These are phyloP conservation scores for Aureobasidium leucospermi DNA, from an alignment of 2,329 filamentous ascomycete genomes.

Conservation along the genomic window DNA sequence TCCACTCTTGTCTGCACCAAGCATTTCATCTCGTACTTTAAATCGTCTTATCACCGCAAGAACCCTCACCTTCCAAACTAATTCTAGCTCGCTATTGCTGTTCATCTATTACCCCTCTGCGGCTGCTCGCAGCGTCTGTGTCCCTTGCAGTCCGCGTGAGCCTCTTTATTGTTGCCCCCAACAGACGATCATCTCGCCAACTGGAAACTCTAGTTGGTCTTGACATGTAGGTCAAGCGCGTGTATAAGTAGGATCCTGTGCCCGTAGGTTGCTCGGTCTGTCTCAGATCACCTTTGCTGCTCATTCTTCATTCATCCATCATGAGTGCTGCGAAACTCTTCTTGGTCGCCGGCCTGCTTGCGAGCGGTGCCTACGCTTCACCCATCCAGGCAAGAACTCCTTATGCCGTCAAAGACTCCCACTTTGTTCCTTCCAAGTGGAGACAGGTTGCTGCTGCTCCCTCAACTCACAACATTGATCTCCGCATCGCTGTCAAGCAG, in stretches of 20 bases:
- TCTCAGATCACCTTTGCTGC: neutral
- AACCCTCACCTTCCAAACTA: neutral
- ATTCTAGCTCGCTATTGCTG: neutral
- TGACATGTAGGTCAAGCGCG: neutral
- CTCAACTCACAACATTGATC: conserved; percentile 41
- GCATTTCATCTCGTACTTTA: neutral
- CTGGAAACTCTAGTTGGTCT: neutral
- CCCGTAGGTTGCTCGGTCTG: neutral
- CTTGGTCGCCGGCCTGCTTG: conserved; percentile 12
- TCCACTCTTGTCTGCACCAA: neutral
- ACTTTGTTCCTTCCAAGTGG: conserved; percentile 47
- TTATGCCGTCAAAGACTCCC: conserved; percentile 50
- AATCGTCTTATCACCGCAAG: neutral
- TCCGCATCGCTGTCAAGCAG: conserved; percentile 55
- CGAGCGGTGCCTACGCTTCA: neutral
- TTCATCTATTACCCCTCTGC: neutral
- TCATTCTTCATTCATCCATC: neutral
- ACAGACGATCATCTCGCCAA: conserved; percentile 1
- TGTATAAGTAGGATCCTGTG: neutral
- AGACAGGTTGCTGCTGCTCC: conserved; percentile 40
- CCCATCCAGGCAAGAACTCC: conserved; percentile 24
- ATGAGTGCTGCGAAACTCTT: conserved; percentile 12
- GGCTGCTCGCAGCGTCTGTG: neutral
- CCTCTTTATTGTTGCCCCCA: neutral
- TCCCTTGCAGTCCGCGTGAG: neutral